These are phyloP conservation scores for Candida vartiovaarae DNA, from an alignment of 805 yeast species.

Conservation along the genomic window DNA sequence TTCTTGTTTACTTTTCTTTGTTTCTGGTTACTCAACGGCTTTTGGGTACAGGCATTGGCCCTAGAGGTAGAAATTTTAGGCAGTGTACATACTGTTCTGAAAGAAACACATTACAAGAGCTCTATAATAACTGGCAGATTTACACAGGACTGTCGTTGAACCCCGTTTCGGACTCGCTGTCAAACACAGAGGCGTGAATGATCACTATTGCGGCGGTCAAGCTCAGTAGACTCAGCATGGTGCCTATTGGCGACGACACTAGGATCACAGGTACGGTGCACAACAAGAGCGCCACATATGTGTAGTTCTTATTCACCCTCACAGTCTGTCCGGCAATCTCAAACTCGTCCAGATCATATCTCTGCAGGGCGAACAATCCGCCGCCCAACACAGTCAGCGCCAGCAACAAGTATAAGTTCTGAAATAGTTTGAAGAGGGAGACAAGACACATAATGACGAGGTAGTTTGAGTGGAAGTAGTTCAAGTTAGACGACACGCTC, in stretches of 20 bases:
- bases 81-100: too few relatives aligned
- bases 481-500: conserved; percentile 10
- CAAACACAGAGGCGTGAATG: conserved; percentile 11
- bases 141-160: conserved; percentile 19
- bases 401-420: conserved; percentile 13
- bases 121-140: neutral
- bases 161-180: conserved; percentile 15
- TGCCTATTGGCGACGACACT: conserved; percentile 14
- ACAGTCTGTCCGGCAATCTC: conserved; percentile 2
- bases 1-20: too few relatives aligned
- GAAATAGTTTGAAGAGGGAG: conserved; percentile 13
- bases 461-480: conserved; percentile 20
- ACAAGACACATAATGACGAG: conserved; percentile 11
- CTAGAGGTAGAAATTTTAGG: too few relatives aligned
- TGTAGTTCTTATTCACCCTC: conserved; percentile 13
- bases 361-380: conserved; percentile 9
- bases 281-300: conserved; percentile 6
- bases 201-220: conserved; percentile 10
- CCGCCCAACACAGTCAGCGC: conserved; percentile 3
- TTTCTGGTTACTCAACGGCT: too few relatives aligned
- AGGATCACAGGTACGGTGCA: conserved; percentile 17
- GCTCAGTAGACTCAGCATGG: conserved; percentile 5
- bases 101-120: too few relatives aligned
- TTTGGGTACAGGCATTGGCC: too few relatives aligned
- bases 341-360: conserved; percentile 5